Percentiles rank a stretch among this genome's conserved stretches.
Evolutionary conservation across 2,329 filamentous ascomycete genomes (phyloP).

Genomic region (Albophoma yamanashiensis): DNA sequence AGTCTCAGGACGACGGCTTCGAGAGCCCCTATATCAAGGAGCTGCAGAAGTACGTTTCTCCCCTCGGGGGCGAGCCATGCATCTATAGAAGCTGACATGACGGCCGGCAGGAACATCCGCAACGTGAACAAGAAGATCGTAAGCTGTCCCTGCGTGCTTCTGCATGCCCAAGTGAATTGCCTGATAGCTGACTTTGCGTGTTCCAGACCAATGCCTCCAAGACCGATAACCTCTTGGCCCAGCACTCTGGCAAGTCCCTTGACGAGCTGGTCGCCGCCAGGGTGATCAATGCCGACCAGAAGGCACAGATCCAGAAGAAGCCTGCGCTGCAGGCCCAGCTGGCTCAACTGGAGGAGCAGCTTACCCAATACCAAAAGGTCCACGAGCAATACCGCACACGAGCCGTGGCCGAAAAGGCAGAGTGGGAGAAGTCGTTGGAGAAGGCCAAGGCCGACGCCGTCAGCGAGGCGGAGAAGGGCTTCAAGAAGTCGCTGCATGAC

Average conservation of each 20-base stretch:
- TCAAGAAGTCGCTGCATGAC: constrained; percentile 46
- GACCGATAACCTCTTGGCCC: constrained; percentile 57
- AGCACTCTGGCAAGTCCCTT: constrained; percentile 59
- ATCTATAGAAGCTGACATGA: neutral
- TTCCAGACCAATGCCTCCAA: constrained; percentile 57
- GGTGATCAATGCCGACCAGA: constrained; percentile 75
- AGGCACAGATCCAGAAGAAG: constrained; percentile 67
- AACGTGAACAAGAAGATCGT: constrained; percentile 94
- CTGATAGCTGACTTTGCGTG: neutral
- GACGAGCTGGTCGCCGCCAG: constrained; percentile 61
- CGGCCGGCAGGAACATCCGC: constrained; percentile 63
- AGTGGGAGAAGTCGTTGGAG: constrained; percentile 47
- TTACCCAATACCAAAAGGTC: constrained; percentile 63
- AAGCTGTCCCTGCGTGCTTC: constrained; percentile 24
- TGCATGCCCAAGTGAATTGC: too few relatives aligned
- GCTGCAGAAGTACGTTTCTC: constrained; percentile 65
- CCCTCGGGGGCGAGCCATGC: too few relatives aligned
- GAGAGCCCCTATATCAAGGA: constrained; percentile 81
- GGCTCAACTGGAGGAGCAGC: constrained; percentile 61
- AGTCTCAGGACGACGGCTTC: constrained; percentile 46
- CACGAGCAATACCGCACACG: constrained; percentile 60
- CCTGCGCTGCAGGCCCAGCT: constrained; percentile 59
- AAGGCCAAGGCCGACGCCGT: constrained; percentile 43
- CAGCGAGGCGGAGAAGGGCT: constrained; percentile 38
- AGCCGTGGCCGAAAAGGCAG: constrained; percentile 45